A percentile compares a stretch with the other conserved stretches of the same genome.
phyloP scores from a whole-genome alignment of 2,329 filamentous ascomycete species.

The Colletotrichum sp. region DNA sequence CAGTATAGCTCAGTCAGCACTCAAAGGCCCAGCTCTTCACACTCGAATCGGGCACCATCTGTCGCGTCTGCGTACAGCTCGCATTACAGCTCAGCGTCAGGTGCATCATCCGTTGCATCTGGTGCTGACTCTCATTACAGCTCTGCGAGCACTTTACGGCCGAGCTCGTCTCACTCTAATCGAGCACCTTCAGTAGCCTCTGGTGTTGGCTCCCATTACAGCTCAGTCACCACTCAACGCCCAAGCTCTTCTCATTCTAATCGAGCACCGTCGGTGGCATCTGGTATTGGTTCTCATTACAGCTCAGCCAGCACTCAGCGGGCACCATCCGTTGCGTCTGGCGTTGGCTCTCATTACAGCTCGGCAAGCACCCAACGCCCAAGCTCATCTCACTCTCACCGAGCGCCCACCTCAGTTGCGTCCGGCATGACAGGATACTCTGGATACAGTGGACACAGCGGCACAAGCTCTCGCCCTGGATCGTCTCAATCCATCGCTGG shows the following conservation, averaged over 20 bases:
- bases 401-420: not conserved
- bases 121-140: not conserved
- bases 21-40: not conserved
- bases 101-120: no score
- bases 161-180: not conserved
- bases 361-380: not conserved
- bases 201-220: not conserved
- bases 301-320: not conserved
- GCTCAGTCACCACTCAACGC: not conserved
- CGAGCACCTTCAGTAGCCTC: not conserved
- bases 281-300: not conserved
- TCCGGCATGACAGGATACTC: not conserved
- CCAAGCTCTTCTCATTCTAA: not conserved
- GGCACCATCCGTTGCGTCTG: not conserved
- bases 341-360: not conserved
- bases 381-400: not conserved
- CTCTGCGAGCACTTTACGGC: not conserved
- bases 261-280: not conserved
- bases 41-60: not conserved
- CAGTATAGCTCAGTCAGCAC: not conserved
- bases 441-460: not conserved
- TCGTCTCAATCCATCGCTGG: not conserved
- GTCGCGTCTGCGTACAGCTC: no score
- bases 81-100: no score
- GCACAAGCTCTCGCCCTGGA: not conserved